Evolutionary conservation across 106 monocot species (phyloP), one percentile per base, ranked within the genome.

Genomic region (Allium cepa): DNA sequence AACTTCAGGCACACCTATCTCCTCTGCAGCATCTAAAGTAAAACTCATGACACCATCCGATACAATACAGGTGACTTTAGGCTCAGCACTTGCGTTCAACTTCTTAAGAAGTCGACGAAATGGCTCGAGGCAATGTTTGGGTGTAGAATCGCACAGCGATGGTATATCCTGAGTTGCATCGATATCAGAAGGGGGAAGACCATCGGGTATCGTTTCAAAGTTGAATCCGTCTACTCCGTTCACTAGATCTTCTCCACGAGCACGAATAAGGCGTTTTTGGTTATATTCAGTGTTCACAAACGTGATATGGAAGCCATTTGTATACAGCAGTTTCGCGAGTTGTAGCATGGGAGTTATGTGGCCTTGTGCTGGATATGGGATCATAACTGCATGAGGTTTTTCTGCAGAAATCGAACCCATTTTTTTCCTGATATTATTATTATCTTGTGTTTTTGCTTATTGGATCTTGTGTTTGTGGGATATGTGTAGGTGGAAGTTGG

Each of bases 41-140:
- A 71, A 77, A 67, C 65, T 77, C 77, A 67, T 77, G 36, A 71
- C 12, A 22, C 45, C 66, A 28, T 77, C 77, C n/a, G 77, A 59
- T 14, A 77, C 59, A 56, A 77, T 60, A 27, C 66, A 51, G 22
- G 65, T 72, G 17, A 67, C 78, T 1, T 50, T 60, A 12, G 78
- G 72, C 10, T 14, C 26, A 1, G 48, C 49, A 49, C 57, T 65
- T 55, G 9, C n/a, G 11, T 59, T 60, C 49, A 71, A 46, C 28
- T 26, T 49, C 28, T 28, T 22, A 28, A 78, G 51, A 9, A 67
- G 66, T 8, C 50, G 17, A 47, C 64, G 58, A 50, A 78, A 67
- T 9, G 66, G 65, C 3, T 56, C 26, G 27, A 51, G 17, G 26
- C 10, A 60, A 53, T 65, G 11, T 2, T 11, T 46, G 2, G 14